Base-by-base conservation (phyloP, 306 rosid genomes). In the Cicer yamashitae region DNA sequence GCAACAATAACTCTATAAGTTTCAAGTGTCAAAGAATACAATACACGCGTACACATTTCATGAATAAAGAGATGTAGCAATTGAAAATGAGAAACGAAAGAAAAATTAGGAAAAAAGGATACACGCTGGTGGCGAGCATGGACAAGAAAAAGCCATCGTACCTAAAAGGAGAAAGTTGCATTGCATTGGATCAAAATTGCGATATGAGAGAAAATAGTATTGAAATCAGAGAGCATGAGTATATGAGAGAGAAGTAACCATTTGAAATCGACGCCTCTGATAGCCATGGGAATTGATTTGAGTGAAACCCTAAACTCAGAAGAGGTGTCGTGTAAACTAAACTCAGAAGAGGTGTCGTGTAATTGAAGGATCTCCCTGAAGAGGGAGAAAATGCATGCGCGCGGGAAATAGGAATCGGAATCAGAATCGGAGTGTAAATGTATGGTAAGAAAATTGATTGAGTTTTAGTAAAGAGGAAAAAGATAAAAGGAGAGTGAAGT, bases 101-200 rank as follows among this genome's bases (percentile, higher is more conserved):
- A 10, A 56, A 11, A 77, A 75, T 5, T 41, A 7, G 43, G 73
- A 25, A 62, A 3, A 82, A 88, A 90, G 97, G 98, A 94, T 94
- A 94, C 98, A 91, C 90, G 40, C 99, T 96, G 17, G 98, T 92
- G 70, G 99, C 99, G 78, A 96, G 96, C 98, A 96, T 96, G 71
- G 96, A 90, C 90, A 96, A 79, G 91, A 96, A 96, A 77, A 92
- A 96, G 5, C 97, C 99, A 79, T 96, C 99, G 45, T 89, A 96
- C 98, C 98, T 94, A 87, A 53, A 80, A 72, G 59, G 62, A 72
- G 60, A 18, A 40, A 74, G 84, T 56, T 22, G 6, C 7, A 38
- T 43, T 60, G 11, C 7, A 38, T 43, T 60, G 11, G 17, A 71
- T 63, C 13, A 63, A 54, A 78, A 73, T 15, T 41, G 14, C 40